A percentile compares a stretch with the other conserved stretches of the same genome.
phyloP scores from a whole-genome alignment of 1,284 basidiomycete species.

The Puccinia brachypodii region DNA sequence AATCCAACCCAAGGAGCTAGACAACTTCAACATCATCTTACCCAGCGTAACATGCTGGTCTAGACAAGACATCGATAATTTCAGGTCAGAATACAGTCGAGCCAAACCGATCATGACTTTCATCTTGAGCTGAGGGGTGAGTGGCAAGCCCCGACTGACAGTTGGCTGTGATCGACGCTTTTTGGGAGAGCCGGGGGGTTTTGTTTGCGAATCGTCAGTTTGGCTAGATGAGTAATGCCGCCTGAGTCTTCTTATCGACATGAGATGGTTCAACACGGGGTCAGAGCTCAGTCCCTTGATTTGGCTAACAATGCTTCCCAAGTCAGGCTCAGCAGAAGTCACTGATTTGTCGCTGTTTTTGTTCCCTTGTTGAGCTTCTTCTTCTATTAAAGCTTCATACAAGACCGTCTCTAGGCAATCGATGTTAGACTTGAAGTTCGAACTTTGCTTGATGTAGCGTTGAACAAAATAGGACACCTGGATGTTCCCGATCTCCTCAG shows the following conservation, averaged over 20 bases:
- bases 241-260: neutral
- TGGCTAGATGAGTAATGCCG: neutral
- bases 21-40: slow-evolving; percentile 27
- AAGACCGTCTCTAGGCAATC: slow-evolving; percentile 18
- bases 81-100: slow-evolving; percentile 37
- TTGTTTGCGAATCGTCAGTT: neutral
- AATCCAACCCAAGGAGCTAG: slow-evolving; percentile 35
- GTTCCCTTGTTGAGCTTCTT: slow-evolving; percentile 9
- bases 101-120: slow-evolving; percentile 41
- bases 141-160: slow-evolving; percentile 8
- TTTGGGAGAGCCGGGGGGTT: slow-evolving; percentile 37
- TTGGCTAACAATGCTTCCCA: slow-evolving; percentile 3
- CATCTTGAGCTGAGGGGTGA: slow-evolving; percentile 16
- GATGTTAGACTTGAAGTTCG: neutral
- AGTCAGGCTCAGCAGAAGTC: neutral
- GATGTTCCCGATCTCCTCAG: slow-evolving; percentile 31
- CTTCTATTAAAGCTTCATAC: slow-evolving; percentile 25
- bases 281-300: slow-evolving; percentile 22
- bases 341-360: neutral
- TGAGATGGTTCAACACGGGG: slow-evolving; percentile 23
- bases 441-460: slow-evolving; percentile 20
- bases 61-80: slow-evolving; percentile 25
- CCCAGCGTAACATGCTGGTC: slow-evolving; percentile 13
- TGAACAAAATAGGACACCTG: slow-evolving; percentile 19
- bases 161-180: slow-evolving; percentile 5